Percentiles rank a stretch among this genome's conserved stretches.
Conservation (phyloP, 495 filamentous ascomycete genomes). For the Hypoxylon intermedium region DNA sequence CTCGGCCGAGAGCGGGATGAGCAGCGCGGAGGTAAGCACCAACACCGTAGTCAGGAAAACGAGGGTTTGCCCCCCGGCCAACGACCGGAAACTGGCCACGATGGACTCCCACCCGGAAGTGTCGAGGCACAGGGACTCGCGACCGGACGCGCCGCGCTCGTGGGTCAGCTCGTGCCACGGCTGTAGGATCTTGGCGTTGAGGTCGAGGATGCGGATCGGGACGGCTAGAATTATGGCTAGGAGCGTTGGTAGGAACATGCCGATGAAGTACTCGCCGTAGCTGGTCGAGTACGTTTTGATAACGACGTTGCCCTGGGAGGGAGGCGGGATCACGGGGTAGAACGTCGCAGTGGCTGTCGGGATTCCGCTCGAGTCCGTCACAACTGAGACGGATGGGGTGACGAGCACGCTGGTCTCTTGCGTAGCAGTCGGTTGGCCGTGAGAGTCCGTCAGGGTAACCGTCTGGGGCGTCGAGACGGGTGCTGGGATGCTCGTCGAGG, state of each 20-base stretch:
- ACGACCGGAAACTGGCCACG: slow-evolving; percentile 30
- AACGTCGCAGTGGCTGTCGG: slow-evolving; percentile 42
- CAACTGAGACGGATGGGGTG: slow-evolving; percentile 20
- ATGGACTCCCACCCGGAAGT: slow-evolving; percentile 39
- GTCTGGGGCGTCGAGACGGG: slow-evolving; percentile 39
- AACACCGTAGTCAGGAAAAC: slow-evolving; percentile 41
- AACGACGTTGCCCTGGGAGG: slow-evolving; percentile 3
- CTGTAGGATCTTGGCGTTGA: slow-evolving; percentile 45
- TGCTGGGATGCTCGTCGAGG: slow-evolving; percentile 36
- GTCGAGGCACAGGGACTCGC: slow-evolving; percentile 42
- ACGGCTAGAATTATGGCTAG: slow-evolving; percentile 42
- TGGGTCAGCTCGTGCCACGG: slow-evolving; percentile 48
- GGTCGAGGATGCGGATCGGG: slow-evolving; percentile 47
- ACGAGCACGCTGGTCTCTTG: slow-evolving; percentile 36
- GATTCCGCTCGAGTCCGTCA: slow-evolving; percentile 38
- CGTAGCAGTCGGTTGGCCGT: slow-evolving; percentile 38
- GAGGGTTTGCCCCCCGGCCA: slow-evolving; percentile 40
- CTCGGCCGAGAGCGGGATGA: slow-evolving; percentile 46
- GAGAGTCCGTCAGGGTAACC: slow-evolving; percentile 31
- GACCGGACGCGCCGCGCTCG: slow-evolving; percentile 29
- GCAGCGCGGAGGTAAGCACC: slow-evolving; percentile 37
- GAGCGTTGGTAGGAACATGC: slow-evolving; percentile 47
- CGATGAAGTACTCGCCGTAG: slow-evolving; percentile 43
- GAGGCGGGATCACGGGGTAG: slow-evolving; percentile 35
- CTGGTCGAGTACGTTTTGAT: slow-evolving; percentile 35